phyloP scores from a whole-genome alignment of 306 rosid species.

The Cicer bijugum region DNA sequence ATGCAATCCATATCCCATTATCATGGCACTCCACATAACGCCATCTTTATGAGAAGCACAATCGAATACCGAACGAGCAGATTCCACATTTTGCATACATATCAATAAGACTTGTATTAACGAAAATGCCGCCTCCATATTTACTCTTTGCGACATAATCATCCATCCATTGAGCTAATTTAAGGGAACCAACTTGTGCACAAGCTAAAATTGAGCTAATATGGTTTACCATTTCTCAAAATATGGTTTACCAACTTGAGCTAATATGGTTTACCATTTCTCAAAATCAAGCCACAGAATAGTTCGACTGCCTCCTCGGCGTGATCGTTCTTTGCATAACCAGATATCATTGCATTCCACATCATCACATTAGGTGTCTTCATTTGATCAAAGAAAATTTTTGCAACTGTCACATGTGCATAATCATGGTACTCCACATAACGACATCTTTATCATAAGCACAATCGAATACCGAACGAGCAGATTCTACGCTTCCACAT shows the following conservation, averaged over 20 bases:
- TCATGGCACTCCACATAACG: slow-evolving; percentile 77
- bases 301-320: slow-evolving; percentile 69
- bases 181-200: slow-evolving; percentile 67
- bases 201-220: slow-evolving; percentile 60
- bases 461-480: slow-evolving; percentile 61
- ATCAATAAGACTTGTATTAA: slow-evolving; percentile 66
- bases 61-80: slow-evolving; percentile 63
- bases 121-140: slow-evolving; percentile 48
- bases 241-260: no score
- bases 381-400: slow-evolving; percentile 61
- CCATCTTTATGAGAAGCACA: slow-evolving; percentile 59
- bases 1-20: slow-evolving; percentile 74
- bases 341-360: slow-evolving; percentile 85
- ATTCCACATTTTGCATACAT: slow-evolving; percentile 85
- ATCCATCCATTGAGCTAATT: slow-evolving; percentile 65
- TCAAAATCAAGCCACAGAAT: slow-evolving; percentile 56
- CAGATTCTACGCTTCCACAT: slow-evolving; percentile 69
- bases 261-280: slow-evolving; percentile 49
- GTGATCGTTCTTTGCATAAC: slow-evolving; percentile 73
- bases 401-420: slow-evolving; percentile 62
- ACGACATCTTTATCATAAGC: slow-evolving; percentile 62
- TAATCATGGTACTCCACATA: slow-evolving; percentile 77
- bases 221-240: no score
- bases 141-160: slow-evolving; percentile 47
- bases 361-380: slow-evolving; percentile 51